Percentiles rank a stretch among this genome's conserved stretches.
These are phyloP conservation scores for Fusarium coffeatum DNA, from an alignment of 2,329 filamentous ascomycete species.

Conservation along the genomic window DNA sequence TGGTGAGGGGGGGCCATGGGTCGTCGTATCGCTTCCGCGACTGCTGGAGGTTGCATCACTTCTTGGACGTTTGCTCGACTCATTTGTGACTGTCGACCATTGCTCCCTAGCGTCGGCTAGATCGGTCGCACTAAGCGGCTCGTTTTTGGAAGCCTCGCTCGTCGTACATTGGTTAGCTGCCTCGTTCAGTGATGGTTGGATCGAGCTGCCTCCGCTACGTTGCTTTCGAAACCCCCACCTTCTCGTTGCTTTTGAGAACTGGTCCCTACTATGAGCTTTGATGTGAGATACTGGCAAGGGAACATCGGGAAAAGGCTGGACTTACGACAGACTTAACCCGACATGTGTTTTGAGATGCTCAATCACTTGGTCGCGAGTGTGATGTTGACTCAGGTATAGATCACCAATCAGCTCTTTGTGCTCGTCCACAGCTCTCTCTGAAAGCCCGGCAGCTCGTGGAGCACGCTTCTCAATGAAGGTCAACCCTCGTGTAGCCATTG, in stretches of 20 bases:
- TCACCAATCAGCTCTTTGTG: neutral
- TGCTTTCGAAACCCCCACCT: constrained; percentile 12
- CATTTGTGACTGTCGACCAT: neutral
- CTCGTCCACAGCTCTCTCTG: neutral
- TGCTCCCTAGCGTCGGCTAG: neutral
- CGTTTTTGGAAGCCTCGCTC: neutral
- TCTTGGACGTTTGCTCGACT: constrained; percentile 1
- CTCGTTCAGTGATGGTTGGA: no score
- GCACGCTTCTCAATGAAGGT: neutral
- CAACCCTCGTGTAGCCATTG: neutral
- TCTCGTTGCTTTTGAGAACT: constrained; percentile 10
- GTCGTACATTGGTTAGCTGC: neutral
- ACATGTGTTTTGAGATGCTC: neutral
- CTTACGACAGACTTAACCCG: neutral
- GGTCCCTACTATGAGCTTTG: neutral
- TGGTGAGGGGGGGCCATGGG: neutral
- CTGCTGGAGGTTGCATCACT: neutral
- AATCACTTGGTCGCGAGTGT: constrained; percentile 5
- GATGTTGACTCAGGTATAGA: neutral
- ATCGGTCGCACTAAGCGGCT: rapidly evolving
- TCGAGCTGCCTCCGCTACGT: neutral
- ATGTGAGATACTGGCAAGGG: neutral
- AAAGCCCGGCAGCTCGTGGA: neutral
- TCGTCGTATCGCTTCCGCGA: neutral
- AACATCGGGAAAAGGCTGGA: rapidly evolving